These are phyloP conservation scores for Boletus barrowsii DNA, from an alignment of 768 basidiomycete genomes.

Conservation along the genomic window DNA sequence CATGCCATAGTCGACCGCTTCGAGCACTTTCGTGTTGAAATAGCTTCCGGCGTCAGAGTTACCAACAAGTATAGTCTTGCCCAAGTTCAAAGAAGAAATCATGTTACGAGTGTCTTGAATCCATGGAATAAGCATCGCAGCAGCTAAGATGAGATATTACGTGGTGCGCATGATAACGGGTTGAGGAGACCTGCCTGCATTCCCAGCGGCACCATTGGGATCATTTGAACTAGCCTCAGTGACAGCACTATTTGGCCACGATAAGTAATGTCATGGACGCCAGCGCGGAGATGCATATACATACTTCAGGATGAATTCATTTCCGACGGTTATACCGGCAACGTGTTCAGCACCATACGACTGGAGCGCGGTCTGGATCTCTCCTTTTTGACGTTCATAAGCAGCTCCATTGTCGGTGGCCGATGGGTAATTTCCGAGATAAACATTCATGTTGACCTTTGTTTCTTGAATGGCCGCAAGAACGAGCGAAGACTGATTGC, in stretches of 20 bases:
- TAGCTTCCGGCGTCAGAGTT: conserved; percentile 84
- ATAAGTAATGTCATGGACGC: not conserved
- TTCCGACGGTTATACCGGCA: conserved; percentile 84
- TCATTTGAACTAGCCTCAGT: conserved; percentile 45
- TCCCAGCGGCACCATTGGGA: conserved; percentile 58
- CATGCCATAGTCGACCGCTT: conserved; percentile 71
- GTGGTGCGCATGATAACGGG: not conserved
- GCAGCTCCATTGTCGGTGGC: conserved; percentile 63
- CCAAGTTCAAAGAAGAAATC: conserved; percentile 53
- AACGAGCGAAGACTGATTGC: conserved; percentile 76
- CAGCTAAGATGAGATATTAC: conserved; percentile 38
- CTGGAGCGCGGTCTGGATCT: conserved; percentile 64
- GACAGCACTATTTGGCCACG: conserved; percentile 49
- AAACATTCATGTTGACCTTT: conserved; percentile 82
- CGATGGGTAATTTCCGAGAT: conserved; percentile 65
- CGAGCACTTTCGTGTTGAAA: conserved; percentile 70
- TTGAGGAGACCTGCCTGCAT: conserved; percentile 28
- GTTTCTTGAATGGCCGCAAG: conserved; percentile 89
- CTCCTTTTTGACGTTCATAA: conserved; percentile 68
- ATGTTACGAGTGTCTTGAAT: conserved; percentile 65
- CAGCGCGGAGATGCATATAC: conserved; percentile 33
- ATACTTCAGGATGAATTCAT: conserved; percentile 84
- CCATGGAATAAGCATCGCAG: conserved; percentile 56
- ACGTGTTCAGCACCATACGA: conserved; percentile 77
- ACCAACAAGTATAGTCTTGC: conserved; percentile 66